Evolutionary conservation across 169 alveolate species (phyloP), one percentile per base, ranked within the genome.

Genomic region (Eimeria praecox): DNA sequence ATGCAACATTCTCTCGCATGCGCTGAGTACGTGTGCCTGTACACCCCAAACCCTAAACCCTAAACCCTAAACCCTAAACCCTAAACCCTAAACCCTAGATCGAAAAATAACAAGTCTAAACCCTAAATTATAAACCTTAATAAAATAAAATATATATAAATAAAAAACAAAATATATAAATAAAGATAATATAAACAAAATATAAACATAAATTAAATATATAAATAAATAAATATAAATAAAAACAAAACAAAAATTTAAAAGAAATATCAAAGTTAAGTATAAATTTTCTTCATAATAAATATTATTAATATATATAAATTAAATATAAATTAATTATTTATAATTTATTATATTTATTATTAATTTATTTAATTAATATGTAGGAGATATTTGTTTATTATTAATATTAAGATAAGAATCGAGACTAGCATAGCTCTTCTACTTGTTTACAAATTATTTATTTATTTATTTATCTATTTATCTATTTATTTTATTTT

Each of bases 21-120:
- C 86, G 86, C 22, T 75, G 86, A 14, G 86, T 75, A n/a, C 86
- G 38, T 33, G 86, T 75, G 16, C 86, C 86, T 75, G 86, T 42
- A 75, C 40, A 30, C 78, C 78, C 16, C 78, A 66, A 66, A 66
- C 78, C 78, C 78, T 14, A 66, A 66, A 66, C 78, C 40, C 78
- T 18, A 66, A 66, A 66, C 78, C 0, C 62, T 2, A 52, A 52
- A 52, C 62, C 62, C 62, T 52, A 52, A 52, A 52, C 62, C 62
- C 62, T 52, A 52, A 52, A 52, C 62, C 62, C 62, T 52, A 66
- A 66, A 66, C 40, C 78, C 33, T 66, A n/a, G 14, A 66, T 16
- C 78, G 33, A 10, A 27, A 66, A 33, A n/a, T n/a, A n/a, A n/a
- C n/a, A n/a, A n/a, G n/a, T n/a, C 62, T 52, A 66, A 66, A 66